phyloP scores from a whole-genome alignment of 2,329 filamentous ascomycete species.

The Alternaria sp. region DNA sequence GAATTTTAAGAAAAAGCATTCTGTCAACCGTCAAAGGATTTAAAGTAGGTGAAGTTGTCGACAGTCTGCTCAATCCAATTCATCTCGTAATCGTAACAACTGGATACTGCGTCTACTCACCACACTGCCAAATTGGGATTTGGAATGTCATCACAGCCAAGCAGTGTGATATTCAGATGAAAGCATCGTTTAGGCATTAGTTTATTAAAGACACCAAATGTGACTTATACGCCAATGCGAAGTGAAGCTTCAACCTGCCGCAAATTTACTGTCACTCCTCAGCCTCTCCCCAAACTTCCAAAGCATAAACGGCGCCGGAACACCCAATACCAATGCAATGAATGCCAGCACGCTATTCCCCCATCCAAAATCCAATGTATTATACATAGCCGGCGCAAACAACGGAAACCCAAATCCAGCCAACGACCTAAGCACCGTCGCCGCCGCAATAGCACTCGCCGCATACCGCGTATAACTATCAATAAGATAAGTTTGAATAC shows the following conservation, averaged over 20 bases:
- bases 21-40: too few species aligned
- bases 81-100: too few species aligned
- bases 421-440: conserved; percentile 55
- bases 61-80: too few species aligned
- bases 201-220: too few species aligned
- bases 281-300: conserved; percentile 61
- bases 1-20: too few species aligned
- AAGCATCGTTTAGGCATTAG: too few species aligned
- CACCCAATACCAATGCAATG: conserved; percentile 47
- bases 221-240: too few species aligned
- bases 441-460: conserved; percentile 56
- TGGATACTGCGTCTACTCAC: too few species aligned
- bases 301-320: conserved; percentile 61
- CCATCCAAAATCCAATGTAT: conserved; percentile 54
- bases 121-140: too few species aligned
- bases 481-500: conserved; percentile 57
- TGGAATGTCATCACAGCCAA: too few species aligned
- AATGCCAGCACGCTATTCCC: conserved; percentile 54
- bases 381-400: conserved; percentile 55
- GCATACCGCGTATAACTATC: conserved; percentile 58
- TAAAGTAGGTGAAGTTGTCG: too few species aligned
- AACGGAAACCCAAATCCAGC: conserved; percentile 58
- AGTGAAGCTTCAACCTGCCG: conserved; percentile 48
- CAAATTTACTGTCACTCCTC: conserved; percentile 59
- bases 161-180: too few species aligned